These are phyloP conservation scores for Phytopythium kandeliae DNA, from an alignment of 352 stramenopile species.

Conservation along the genomic window DNA sequence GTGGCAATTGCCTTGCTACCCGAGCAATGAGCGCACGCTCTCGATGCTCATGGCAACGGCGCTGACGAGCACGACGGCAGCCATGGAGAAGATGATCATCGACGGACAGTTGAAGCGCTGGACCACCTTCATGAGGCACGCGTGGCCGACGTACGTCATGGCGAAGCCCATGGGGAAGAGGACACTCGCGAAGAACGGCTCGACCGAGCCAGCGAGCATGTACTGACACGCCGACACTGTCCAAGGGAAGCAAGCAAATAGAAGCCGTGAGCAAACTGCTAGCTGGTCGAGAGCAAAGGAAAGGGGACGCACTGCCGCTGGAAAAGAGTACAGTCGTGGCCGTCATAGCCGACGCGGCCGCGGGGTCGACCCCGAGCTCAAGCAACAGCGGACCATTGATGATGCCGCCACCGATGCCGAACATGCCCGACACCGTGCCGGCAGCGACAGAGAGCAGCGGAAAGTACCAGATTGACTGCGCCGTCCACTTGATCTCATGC, in stretches of 20 bases:
- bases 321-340: conserved; percentile 52
- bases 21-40: conserved; percentile 31
- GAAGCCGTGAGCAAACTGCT: background rate
- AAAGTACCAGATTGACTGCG: conserved; percentile 48
- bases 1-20: too few species aligned
- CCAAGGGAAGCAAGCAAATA: background rate
- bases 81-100: conserved; percentile 69
- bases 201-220: conserved; percentile 40
- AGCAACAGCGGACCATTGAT: conserved; percentile 26
- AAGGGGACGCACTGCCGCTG: conserved; percentile 43
- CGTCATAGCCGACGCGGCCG: conserved; percentile 35
- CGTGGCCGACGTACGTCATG: conserved; percentile 49
- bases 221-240: conserved; percentile 71
- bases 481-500: conserved; percentile 46
- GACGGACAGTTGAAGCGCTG: conserved; percentile 57
- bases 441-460: conserved; percentile 30
- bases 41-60: conserved; percentile 59
- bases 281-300: background rate
- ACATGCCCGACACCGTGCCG: conserved; percentile 43
- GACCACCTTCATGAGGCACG: conserved; percentile 43
- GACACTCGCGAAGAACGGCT: conserved; percentile 34
- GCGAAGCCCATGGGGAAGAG: conserved; percentile 57
- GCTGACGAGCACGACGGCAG: conserved; percentile 55
- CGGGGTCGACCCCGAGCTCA: conserved; percentile 23
- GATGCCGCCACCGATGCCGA: conserved; percentile 46